phyloP scores from a whole-genome alignment of 2,329 filamentous ascomycete genomes.

The Epichloe sylvatica region DNA sequence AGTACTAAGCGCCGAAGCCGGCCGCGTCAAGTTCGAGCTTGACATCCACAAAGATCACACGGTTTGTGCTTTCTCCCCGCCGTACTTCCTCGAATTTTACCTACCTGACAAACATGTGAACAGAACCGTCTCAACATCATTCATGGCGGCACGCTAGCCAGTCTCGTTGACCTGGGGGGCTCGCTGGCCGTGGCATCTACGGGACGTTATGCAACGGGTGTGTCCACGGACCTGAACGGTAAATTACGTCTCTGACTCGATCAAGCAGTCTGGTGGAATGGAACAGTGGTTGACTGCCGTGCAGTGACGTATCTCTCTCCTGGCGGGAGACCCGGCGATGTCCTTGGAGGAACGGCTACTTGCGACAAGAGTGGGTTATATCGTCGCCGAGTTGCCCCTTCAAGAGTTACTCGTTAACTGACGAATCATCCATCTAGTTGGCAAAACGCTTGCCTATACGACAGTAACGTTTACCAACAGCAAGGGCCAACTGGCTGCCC shows the following conservation, averaged over 20 bases:
- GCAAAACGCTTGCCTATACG: constrained; percentile 50
- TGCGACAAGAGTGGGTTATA: constrained; percentile 44
- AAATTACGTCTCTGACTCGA: not conserved
- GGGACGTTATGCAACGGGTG: constrained; percentile 47
- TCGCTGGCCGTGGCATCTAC: constrained; percentile 52
- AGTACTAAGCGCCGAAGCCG: constrained; percentile 48
- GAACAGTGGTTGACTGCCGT: not conserved
- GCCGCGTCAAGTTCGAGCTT: constrained; percentile 62
- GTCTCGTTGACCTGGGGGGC: constrained; percentile 56
- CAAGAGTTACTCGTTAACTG: not conserved
- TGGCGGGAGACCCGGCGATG: constrained; percentile 43
- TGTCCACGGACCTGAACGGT: constrained; percentile 53
- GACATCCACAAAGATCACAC: constrained; percentile 64
- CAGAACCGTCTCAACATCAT: constrained; percentile 65
- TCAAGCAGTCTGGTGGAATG: not conserved
- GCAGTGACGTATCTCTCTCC: constrained; percentile 49
- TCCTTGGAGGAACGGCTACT: constrained; percentile 39
- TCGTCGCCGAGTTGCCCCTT: not conserved
- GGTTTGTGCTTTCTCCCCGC: constrained; percentile 26
- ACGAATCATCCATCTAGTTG: constrained; percentile 31
- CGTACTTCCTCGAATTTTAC: not conserved
- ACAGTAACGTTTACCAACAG: constrained; percentile 44
- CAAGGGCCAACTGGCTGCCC: constrained; percentile 44
- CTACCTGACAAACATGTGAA: accelerated
- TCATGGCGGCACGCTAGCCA: constrained; percentile 67